Evolutionary conservation across 2,329 filamentous ascomycete genomes (phyloP).

Genomic region (Epichloe gansuensis): DNA sequence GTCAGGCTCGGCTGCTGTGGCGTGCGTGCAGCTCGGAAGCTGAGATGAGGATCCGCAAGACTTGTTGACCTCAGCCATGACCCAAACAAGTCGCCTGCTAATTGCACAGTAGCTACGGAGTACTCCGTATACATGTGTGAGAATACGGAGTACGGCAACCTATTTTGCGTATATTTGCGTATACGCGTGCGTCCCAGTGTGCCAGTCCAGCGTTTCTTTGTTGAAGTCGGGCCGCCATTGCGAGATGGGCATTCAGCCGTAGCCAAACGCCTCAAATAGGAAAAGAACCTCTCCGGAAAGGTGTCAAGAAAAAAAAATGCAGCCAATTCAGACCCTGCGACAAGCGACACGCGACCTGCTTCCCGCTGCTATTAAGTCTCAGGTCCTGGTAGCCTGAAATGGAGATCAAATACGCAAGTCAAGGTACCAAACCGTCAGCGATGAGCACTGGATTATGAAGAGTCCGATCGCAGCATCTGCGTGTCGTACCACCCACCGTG

Average conservation of each 20-base stretch:
- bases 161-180: not conserved
- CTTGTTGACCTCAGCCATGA: not conserved
- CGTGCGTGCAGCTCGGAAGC: constrained; percentile 2
- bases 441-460: not conserved
- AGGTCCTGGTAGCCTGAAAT: not conserved
- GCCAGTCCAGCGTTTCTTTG: not conserved
- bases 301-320: not conserved
- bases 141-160: too few species aligned
- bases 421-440: not conserved
- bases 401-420: not conserved
- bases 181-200: not conserved
- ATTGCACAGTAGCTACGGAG: not conserved
- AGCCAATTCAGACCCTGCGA: not conserved
- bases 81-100: not conserved
- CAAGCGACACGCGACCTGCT: not conserved
- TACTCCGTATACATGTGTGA: not conserved
- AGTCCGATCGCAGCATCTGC: not conserved
- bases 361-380: not conserved
- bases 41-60: not conserved
- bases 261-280: too few species aligned
- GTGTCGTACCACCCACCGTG: not conserved
- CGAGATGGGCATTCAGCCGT: not conserved
- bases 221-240: not conserved
- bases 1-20: not conserved
- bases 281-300: not conserved